Evolutionary conservation across 768 basidiomycete genomes (phyloP).

Genomic region (Leucocoprinus leucothites): DNA sequence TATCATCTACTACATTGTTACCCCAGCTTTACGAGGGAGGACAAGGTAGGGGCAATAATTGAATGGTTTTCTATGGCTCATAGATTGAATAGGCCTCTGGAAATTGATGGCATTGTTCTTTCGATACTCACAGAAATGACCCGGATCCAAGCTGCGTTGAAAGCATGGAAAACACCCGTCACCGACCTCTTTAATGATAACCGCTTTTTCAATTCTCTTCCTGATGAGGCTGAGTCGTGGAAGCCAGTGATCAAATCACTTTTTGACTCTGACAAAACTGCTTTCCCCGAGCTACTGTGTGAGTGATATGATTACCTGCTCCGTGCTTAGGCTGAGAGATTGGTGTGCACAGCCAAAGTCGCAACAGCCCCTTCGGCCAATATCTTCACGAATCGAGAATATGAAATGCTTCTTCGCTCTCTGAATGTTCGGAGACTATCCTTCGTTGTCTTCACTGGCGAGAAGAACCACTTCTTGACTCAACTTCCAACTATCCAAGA

Average conservation of each 20-base stretch:
- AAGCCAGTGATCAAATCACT: slow-evolving; percentile 72
- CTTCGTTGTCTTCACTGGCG: slow-evolving; percentile 80
- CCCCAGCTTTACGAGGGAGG: slow-evolving; percentile 76
- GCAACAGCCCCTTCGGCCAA: slow-evolving; percentile 88
- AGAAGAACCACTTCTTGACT: slow-evolving; percentile 87
- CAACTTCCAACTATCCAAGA: slow-evolving; percentile 95
- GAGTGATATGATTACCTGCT: slow-evolving; percentile 28
- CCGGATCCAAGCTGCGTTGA: slow-evolving; percentile 69
- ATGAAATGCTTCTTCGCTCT: slow-evolving; percentile 86
- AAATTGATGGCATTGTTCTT: slow-evolving; percentile 66
- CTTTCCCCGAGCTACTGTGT: slow-evolving; percentile 84
- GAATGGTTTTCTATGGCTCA: background rate
- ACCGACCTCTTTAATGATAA: slow-evolving; percentile 81
- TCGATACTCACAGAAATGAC: slow-evolving; percentile 77
- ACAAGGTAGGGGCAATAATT: slow-evolving; percentile 48
- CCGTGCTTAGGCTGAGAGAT: slow-evolving; percentile 21
- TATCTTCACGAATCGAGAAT: slow-evolving; percentile 94
- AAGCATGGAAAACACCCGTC: slow-evolving; percentile 82
- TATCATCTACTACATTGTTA: slow-evolving; percentile 80
- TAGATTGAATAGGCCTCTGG: slow-evolving; percentile 56
- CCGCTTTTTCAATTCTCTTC: slow-evolving; percentile 77
- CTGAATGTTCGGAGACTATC: slow-evolving; percentile 86
- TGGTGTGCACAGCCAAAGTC: slow-evolving; percentile 53
- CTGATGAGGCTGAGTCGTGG: slow-evolving; percentile 63
- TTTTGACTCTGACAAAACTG: slow-evolving; percentile 84